Evolutionary conservation across 768 basidiomycete species (phyloP).

Genomic region (Serendipita vermifera): DNA sequence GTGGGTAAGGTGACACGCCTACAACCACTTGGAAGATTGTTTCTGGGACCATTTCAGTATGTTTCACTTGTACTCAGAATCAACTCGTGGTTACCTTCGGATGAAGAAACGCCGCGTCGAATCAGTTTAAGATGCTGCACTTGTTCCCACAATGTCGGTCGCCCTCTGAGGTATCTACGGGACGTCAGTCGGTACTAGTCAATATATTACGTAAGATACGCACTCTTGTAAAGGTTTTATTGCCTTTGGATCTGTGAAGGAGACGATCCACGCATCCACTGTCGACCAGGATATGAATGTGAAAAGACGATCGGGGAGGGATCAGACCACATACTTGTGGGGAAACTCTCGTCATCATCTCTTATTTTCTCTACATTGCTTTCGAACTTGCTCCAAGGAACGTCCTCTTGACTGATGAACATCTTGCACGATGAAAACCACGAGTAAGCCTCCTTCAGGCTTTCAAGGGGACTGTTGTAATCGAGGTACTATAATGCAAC

Average conservation of each 20-base stretch:
- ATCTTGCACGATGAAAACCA: too few relatives aligned
- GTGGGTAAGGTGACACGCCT: constrained; percentile 31
- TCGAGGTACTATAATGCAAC: too few relatives aligned
- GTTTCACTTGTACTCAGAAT: constrained; percentile 34
- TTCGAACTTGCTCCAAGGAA: constrained; percentile 1
- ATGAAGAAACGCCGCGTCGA: constrained; percentile 16
- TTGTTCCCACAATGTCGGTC: constrained; percentile 43
- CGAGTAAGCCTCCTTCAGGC: too few relatives aligned
- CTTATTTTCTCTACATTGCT: not conserved
- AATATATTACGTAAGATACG: constrained; percentile 10
- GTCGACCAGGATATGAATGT: not conserved
- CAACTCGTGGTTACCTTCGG: constrained; percentile 33
- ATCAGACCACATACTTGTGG: constrained; percentile 15
- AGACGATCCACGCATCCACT: constrained; percentile 71
- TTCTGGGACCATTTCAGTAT: not conserved
- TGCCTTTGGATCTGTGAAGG: constrained; percentile 47
- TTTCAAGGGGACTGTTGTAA: too few relatives aligned
- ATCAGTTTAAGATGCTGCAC: constrained; percentile 71
- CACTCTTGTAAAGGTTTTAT: constrained; percentile 55
- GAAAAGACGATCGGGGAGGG: not conserved
- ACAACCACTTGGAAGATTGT: constrained; percentile 11
- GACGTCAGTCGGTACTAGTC: not conserved
- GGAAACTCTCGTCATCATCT: constrained; percentile 13
- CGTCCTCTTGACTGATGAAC: too few relatives aligned
- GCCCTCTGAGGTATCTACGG: constrained; percentile 53